phyloP scores from a whole-genome alignment of 805 yeast genomes.

The Wickerhamomyces hampshirensis region DNA sequence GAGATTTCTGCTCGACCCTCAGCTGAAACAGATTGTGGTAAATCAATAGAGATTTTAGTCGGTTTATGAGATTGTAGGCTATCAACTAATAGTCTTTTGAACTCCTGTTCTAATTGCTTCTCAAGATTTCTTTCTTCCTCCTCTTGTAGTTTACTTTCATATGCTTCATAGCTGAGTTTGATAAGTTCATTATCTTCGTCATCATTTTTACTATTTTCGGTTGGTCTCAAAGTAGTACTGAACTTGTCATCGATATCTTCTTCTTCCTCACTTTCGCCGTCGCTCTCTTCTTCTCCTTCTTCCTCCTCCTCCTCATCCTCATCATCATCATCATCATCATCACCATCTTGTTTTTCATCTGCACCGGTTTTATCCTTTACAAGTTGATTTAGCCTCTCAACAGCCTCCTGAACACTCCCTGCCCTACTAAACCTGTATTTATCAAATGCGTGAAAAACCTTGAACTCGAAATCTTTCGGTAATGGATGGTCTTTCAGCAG shows the following conservation, averaged over 20 bases:
- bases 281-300: slow-evolving; percentile 29
- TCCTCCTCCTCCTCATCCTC: slow-evolving; percentile 21
- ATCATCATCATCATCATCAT: slow-evolving; percentile 15
- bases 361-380: slow-evolving; percentile 16
- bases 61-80: slow-evolving; percentile 34
- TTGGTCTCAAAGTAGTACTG: slow-evolving; percentile 6
- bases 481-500: slow-evolving; percentile 56
- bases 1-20: not conserved
- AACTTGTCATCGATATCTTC: slow-evolving; percentile 22
- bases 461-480: slow-evolving; percentile 58
- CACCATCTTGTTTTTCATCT: slow-evolving; percentile 22
- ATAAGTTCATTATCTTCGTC: slow-evolving; percentile 24
- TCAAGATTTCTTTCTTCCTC: slow-evolving; percentile 43
- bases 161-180: slow-evolving; percentile 34
- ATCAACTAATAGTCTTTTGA: slow-evolving; percentile 46
- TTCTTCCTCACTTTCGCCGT: slow-evolving; percentile 20
- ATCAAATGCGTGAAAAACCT: slow-evolving; percentile 40
- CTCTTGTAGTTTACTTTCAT: slow-evolving; percentile 30
- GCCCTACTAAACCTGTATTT: slow-evolving; percentile 34
- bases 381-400: slow-evolving; percentile 32
- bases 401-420: slow-evolving; percentile 37
- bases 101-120: slow-evolving; percentile 53
- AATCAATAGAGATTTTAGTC: slow-evolving; percentile 7
- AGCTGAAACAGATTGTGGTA: slow-evolving; percentile 12
- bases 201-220: slow-evolving; percentile 16